Evolutionary conservation across 2,329 filamentous ascomycete genomes (phyloP).

Genomic region (Phaeophleospora eucalypticola): DNA sequence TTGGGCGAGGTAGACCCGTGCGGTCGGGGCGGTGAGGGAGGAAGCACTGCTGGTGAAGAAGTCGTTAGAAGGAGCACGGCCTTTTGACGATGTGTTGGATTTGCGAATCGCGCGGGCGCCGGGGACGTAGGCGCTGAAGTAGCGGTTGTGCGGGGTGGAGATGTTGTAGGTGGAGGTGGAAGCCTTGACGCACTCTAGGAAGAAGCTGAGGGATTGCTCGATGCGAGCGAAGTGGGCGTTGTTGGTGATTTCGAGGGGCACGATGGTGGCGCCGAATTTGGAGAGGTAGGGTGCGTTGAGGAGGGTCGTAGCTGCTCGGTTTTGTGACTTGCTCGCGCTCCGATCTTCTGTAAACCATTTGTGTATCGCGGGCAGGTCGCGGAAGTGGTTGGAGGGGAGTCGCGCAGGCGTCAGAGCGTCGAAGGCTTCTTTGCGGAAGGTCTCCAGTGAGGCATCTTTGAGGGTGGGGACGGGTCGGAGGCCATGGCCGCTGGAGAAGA

Average conservation of each 20-base stretch:
- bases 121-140: constrained; percentile 29
- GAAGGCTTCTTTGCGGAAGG: constrained; percentile 55
- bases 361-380: constrained; percentile 48
- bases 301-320: background rate
- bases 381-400: constrained; percentile 43
- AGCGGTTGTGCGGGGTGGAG: constrained; percentile 17
- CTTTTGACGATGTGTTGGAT: constrained; percentile 3
- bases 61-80: constrained; percentile 24
- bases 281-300: constrained; percentile 44
- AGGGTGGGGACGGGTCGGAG: constrained; percentile 24
- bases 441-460: constrained; percentile 26
- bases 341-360: constrained; percentile 54
- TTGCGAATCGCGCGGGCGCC: constrained; percentile 22
- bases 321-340: background rate
- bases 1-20: constrained; percentile 79
- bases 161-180: constrained; percentile 19
- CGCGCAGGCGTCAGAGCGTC: constrained; percentile 50
- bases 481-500: constrained; percentile 1
- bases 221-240: constrained; percentile 53
- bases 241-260: constrained; percentile 58
- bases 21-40: constrained; percentile 18
- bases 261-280: constrained; percentile 45
- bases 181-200: constrained; percentile 51
- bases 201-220: constrained; percentile 59
- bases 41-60: constrained; percentile 32